Base-by-base conservation (phyloP, 1,139 yeast genomes). In the Pichia sp. region DNA sequence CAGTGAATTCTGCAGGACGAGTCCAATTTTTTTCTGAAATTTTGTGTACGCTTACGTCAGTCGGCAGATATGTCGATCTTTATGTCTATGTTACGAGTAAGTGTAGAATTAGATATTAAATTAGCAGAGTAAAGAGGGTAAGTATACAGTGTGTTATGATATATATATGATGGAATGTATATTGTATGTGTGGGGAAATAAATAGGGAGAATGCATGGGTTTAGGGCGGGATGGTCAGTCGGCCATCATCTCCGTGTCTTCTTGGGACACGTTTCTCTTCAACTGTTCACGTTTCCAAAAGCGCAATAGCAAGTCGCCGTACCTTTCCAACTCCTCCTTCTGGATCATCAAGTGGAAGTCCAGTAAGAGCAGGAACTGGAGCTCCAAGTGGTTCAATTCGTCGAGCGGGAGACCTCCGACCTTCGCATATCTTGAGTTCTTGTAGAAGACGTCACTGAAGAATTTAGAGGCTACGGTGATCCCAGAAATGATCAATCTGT, bases 331-430 rank as follows among this genome's bases (percentile, higher is more conserved):
- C 65, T 93, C 99, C 63, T 91, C 96, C 19, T 87, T 84, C 32
- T 90, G 84, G 41, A 93, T 87, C 83, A 91, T 80, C 53, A 93
- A 74, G 61, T 84, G 81, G 67, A 93, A 93, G 67, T 93, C 97
- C 46, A 93, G 76, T 53, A 93, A 71, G 43, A 91, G 67, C 55
- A 93, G 69, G 64, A 93, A 93, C 65, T 93, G 98, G 45, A 93
- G 71, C 66, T 93, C 99, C 56, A 93, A 73, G 67, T 89, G 93
- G 63, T 94, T 93, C 61, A 93, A 75, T 63, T 93, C 99, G 50
- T 90, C 96, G 48, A 91, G 76, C 9, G 98, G 96, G 48, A 93
- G 75, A 2, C 99, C 99, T 9, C 99, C 99, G 36, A 93, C 98
- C 67, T 93, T 89, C 21, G 99, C 98, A 65, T 94, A 93, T 54